A percentile compares a stretch with the other conserved stretches of the same genome.
Evolutionary conservation across 352 stramenopile genomes (phyloP).

Genomic region (Blastocystis sp.): DNA sequence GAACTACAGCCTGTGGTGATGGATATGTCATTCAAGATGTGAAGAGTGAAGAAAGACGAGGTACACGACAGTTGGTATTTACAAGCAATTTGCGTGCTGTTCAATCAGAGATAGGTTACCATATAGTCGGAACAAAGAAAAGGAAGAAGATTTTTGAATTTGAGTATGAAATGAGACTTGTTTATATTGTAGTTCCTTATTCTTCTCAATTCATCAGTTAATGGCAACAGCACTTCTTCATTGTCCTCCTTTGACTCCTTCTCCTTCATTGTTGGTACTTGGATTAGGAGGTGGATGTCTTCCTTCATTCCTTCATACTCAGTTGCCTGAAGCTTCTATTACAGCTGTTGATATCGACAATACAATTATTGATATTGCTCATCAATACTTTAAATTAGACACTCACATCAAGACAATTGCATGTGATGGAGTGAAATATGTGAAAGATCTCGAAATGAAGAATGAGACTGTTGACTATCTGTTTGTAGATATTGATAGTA

Average conservation of each 20-base stretch:
- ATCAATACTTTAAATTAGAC: not conserved
- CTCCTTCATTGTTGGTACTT: not conserved
- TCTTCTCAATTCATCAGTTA: constrained; percentile 34
- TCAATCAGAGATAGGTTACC: constrained; percentile 19
- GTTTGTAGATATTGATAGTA: constrained; percentile 40
- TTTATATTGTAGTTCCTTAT: no score
- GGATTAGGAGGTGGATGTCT: constrained; percentile 20
- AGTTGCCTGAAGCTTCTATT: not conserved
- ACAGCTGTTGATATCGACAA: constrained; percentile 28
- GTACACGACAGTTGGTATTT: not conserved
- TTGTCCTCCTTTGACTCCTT: not conserved
- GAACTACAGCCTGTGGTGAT: not conserved
- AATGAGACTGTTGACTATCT: not conserved
- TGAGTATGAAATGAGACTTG: not conserved
- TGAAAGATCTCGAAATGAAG: not conserved
- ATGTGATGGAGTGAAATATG: constrained; percentile 3
- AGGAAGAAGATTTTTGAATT: constrained; percentile 21
- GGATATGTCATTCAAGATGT: not conserved
- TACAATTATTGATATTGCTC: not conserved
- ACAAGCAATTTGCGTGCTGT: constrained; percentile 2
- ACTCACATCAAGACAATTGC: not conserved
- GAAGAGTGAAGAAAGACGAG: not conserved
- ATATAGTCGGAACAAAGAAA: constrained; percentile 11
- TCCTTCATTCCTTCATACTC: not conserved
- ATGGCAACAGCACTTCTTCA: constrained; percentile 17